Base-by-base conservation (phyloP, 2,329 filamentous ascomycete species). In the Pestalotiopsis sp. region DNA sequence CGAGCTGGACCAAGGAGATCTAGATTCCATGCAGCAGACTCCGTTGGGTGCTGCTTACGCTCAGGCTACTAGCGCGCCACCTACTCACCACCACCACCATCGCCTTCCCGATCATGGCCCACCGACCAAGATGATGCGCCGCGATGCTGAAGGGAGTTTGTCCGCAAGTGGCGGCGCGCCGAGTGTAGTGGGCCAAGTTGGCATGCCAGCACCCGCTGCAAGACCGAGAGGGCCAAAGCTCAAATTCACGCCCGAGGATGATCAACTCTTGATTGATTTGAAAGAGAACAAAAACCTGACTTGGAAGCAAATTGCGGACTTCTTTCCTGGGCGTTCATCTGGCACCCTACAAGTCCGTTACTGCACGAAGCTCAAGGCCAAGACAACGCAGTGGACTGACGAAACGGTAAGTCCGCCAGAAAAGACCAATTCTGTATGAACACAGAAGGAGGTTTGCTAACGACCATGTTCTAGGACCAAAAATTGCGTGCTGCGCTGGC, bases 261-360 rank as follows among this genome's bases (percentile, higher is more conserved):
- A 98, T 80, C 91, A 93, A 73, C 83, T 97, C 62, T 85, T 98
- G 67, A 91, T 97, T 68, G 93, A 97, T 77, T 84, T 98, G 71
- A 98, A 98, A 80, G 95, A 98, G 81, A 95, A 96, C 77, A 97
- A 96, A 80, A 95, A 93, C 77, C 85, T 98, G 78, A 97, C 95
- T 4, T 98, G 95, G 95, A 97, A 97, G 82, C 95, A 98, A 84
- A 98, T 98, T 76, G 93, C 94, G 68, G 95, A 97, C 77, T 97
- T 97, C 82, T 98, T 98, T 75, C 95, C 95, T 0, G 95, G 94
- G 1, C 87, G 95, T 69, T 96, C 93, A 69, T 97, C 93, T 60
- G 95, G 95, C 20, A 97, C 95, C 38, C 83, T 98, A 70, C 95
- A 98, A 80, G 95, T 98, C 67, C 91, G 95, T 45, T 98, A 98